Base-by-base conservation (phyloP, 2,329 filamentous ascomycete genomes). In the Sporothrix protearum region DNA sequence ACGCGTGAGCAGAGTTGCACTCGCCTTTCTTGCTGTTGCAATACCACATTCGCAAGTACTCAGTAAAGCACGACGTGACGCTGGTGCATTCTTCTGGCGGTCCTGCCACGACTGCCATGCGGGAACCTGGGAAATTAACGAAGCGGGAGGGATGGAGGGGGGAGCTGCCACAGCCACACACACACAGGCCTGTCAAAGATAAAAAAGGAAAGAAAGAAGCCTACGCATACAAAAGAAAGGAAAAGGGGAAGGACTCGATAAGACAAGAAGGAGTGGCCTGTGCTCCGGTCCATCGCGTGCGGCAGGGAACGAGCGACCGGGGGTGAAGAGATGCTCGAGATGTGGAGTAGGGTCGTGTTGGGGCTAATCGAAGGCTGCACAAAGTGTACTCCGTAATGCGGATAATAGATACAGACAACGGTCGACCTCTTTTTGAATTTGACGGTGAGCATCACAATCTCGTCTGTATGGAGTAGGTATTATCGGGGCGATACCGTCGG, bases 41-140 rank as follows among this genome's bases (percentile, higher is more conserved):
- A 30, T 45, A 30, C 36, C 59, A 64, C 22, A 47, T 16, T 19
- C 28, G 16, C 10, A 33, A 45, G 14, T 22, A 19, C 16, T 4
- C 16, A 12, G 42, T n/a, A 59, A 53, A 33, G 28, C 28, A 57
- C 14, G 53, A 57, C 25, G 33, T 39, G 16, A 39, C 33, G 39
- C 57, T 42, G 33, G 42, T 47, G 42, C 42, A 47, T 19, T 45
- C 19, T 47, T 47, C 42, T 47, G 57, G 22, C 25, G 22, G 57
- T n/a, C 33, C 36, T 39, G 57, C 33, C 57, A 42, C 51, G 42
- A 53, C 49, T 45, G 49, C 49, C 47, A n/a, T 57, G 47, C 33
- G 51, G 51, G 10, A 42, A 8, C 19, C 28, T 57, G 67, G 67
- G 51, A 69, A 69, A 45, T 69, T 45, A 69, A 57, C n/a, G 22